A percentile compares a stretch with the other conserved stretches of the same genome.
These are phyloP conservation scores for Anthracocystis walkeri DNA, from an alignment of 1,284 basidiomycete genomes.

Conservation along the genomic window DNA sequence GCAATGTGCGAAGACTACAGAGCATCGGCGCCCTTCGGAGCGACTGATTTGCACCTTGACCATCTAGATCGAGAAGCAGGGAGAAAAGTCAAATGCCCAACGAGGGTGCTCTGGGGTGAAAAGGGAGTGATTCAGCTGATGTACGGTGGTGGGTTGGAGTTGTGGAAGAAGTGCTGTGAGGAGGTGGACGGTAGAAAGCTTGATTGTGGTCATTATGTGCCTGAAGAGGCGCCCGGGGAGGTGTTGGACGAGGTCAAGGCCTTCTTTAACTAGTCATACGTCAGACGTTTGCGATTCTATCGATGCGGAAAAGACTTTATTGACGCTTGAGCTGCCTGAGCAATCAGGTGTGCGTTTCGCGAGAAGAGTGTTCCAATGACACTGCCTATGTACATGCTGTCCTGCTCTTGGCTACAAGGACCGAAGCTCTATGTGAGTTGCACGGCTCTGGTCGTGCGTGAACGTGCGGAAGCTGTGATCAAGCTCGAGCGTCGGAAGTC, in stretches of 20 bases:
- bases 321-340: too few relatives aligned
- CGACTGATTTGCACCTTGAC: conserved; percentile 69
- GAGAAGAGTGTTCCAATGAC: too few relatives aligned
- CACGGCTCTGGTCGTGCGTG: too few relatives aligned
- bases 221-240: conserved; percentile 67
- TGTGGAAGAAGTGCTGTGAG: conserved; percentile 66
- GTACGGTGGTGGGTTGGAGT: conserved; percentile 53
- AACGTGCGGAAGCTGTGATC: too few relatives aligned
- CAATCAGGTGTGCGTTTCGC: too few relatives aligned
- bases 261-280: conserved; percentile 22
- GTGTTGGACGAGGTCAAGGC: conserved; percentile 35
- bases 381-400: too few relatives aligned
- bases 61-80: conserved; percentile 56
- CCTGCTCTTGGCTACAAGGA: too few relatives aligned
- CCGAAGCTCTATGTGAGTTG: too few relatives aligned
- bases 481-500: too few relatives aligned
- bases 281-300: too few relatives aligned
- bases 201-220: conserved; percentile 70
- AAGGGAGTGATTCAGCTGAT: conserved; percentile 67
- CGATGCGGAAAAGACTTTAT: too few relatives aligned
- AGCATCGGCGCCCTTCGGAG: conserved; percentile 63
- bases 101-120: conserved; percentile 68
- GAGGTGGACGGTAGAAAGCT: conserved; percentile 56
- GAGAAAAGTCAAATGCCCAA: conserved; percentile 57
- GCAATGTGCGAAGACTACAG: conserved; percentile 71